Evolutionary conservation across 805 yeast species (phyloP), one percentile per base, ranked within the genome.

Genomic region (Pichia kluyveri): DNA sequence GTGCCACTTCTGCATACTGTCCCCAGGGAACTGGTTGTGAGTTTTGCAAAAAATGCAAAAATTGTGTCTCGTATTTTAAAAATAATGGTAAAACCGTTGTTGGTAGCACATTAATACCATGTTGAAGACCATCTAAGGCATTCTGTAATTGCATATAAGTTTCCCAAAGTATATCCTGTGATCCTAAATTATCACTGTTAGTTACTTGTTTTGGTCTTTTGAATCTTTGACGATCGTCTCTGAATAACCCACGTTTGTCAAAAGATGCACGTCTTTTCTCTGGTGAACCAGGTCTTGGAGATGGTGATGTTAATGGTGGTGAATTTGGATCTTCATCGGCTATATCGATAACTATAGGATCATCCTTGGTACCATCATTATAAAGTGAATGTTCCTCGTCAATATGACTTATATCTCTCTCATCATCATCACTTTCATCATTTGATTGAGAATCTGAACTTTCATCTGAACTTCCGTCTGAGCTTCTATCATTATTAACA

Each of bases 231-330:
- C 17, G 37, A 15, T 34, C 37, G 18, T 34, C 37, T 62, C 69
- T 2, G n/a, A 59, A 10, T 50, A 56, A 6, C 49, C 56, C 11
- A 54, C 59, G 5, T 54, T 53, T 4, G 44, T 54, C 8, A 63
- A 69, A 8, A 52, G 50, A 1, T 48, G 55, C 15, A 62, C 69
- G 3, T 67, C 70, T 1, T 61, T 70, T 3, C 61, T 68, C 19
- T 57, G 57, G 8, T 23, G 31, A 40, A 12, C 15, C 15, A 14
- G 37, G 17, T 14, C 8, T 12, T 14, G 37, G 17, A 2, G 17
- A 14, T 34, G 37, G 37, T 14, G 17, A 14, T 37, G 39, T 8
- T 37, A 11, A 5, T 37, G 39, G 14, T 11, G 23, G 19, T 37
- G 39, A 8, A 5, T 5, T 9, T 37, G 39, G 23, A 10, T 31